phyloP scores from a whole-genome alignment of 1,139 yeast genomes.

The Geotrichum histeridarum region DNA sequence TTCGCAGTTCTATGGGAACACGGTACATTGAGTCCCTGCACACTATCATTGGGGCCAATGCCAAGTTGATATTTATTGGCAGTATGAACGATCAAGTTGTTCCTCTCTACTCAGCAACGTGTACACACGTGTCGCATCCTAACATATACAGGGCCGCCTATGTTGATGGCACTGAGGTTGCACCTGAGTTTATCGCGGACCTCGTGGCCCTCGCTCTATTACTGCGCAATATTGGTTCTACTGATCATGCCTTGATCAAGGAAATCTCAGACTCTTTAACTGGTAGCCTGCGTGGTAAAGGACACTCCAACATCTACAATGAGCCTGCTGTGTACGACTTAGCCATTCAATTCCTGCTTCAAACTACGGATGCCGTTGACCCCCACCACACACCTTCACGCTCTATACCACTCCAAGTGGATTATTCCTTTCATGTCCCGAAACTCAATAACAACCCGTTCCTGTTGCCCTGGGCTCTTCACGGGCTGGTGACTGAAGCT shows the following conservation, averaged over 20 bases:
- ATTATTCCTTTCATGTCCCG: slow-evolving; percentile 27
- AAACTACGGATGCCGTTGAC: slow-evolving; percentile 52
- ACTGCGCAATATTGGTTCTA: slow-evolving; percentile 37
- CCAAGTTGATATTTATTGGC: slow-evolving; percentile 75
- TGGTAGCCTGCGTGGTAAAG: slow-evolving; percentile 90
- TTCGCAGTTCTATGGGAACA: slow-evolving; percentile 63
- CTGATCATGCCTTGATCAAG: slow-evolving; percentile 49
- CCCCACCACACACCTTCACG: slow-evolving; percentile 28
- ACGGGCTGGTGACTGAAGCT: slow-evolving; percentile 67
- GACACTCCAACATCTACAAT: slow-evolving; percentile 85
- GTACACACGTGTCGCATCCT: slow-evolving; percentile 81
- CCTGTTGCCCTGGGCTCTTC: slow-evolving; percentile 84
- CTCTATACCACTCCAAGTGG: slow-evolving; percentile 26
- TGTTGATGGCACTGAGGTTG: slow-evolving; percentile 59
- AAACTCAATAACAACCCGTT: slow-evolving; percentile 67
- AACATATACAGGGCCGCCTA: slow-evolving; percentile 84
- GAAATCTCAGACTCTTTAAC: slow-evolving; percentile 80
- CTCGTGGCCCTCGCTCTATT: slow-evolving; percentile 44
- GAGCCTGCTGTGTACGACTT: slow-evolving; percentile 79
- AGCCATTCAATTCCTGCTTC: slow-evolving; percentile 68
- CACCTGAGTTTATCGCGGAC: slow-evolving; percentile 50
- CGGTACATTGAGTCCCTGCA: slow-evolving; percentile 62
- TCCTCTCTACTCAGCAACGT: slow-evolving; percentile 83
- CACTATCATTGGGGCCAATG: slow-evolving; percentile 60
- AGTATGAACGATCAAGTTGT: slow-evolving; percentile 89